A percentile compares a stretch with the other conserved stretches of the same genome.
phyloP scores from a whole-genome alignment of 495 filamentous ascomycete genomes.

The Bacidia gigantensis region DNA sequence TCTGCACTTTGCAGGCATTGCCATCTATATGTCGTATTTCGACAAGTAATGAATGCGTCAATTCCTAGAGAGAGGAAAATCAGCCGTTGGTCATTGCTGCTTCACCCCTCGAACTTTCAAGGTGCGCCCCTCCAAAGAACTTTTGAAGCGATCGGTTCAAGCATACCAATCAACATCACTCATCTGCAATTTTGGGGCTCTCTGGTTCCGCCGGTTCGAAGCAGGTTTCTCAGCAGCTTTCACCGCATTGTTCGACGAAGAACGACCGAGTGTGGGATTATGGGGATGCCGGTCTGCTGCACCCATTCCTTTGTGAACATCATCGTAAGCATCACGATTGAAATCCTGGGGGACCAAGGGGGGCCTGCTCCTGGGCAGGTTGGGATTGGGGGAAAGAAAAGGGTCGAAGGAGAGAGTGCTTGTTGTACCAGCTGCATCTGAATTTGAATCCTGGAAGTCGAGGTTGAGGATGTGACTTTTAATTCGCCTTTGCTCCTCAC shows the following conservation, averaged over 20 bases:
- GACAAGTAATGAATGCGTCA: too few relatives aligned
- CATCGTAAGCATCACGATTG: conserved; percentile 18
- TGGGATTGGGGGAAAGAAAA: conserved; percentile 23
- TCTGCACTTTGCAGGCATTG: too few relatives aligned
- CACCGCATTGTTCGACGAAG: conserved; percentile 10
- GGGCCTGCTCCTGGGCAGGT: conserved; percentile 23
- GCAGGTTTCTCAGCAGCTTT: conserved; percentile 46
- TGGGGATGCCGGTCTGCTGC: conserved; percentile 14
- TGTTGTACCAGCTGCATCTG: conserved; percentile 18
- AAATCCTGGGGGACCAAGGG: conserved; percentile 5
- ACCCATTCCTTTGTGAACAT: conserved; percentile 22
- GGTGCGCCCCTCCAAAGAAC: too few relatives aligned
- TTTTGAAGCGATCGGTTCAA: background rate
- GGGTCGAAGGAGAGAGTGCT: conserved; percentile 26
- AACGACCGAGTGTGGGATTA: conserved; percentile 17
- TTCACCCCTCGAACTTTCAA: too few relatives aligned
- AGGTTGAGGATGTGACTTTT: conserved; percentile 95
- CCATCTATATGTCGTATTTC: too few relatives aligned
- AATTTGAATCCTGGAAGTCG: conserved; percentile 62
- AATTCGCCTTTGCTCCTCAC: conserved; percentile 93
- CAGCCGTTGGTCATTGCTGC: too few relatives aligned
- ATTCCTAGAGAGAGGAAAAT: too few relatives aligned
- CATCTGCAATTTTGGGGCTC: conserved; percentile 80
- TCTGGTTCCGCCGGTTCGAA: conserved; percentile 62
- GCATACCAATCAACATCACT: conserved; percentile 94